Evolutionary conservation across 208 protist genomes (phyloP), one percentile per base, ranked within the genome.

Genomic region (Acanthamoeba royreba): DNA sequence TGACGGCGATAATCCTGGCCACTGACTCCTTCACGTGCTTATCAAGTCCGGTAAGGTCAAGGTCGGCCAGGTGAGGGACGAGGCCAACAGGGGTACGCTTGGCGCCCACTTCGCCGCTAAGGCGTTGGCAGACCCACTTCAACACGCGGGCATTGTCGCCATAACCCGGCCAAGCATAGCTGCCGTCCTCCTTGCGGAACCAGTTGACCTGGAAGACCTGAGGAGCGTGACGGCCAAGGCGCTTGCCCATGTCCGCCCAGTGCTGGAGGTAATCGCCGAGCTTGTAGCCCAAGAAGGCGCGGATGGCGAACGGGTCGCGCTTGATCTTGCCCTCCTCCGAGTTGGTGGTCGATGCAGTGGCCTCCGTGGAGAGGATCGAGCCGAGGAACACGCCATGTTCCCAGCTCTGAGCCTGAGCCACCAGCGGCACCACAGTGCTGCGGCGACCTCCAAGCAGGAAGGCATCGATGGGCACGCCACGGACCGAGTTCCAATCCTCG

Each of bases 181-280:
- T 87, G 31, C 93, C 94, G 28, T 83, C 45, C 22, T 92, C 87
- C 42, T 95, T 90, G 43, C 95, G 85, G 95, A 98, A 98, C 97
- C 97, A 98, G 94, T 98, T 98, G 35, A 98, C 97, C n/a, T 95
- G 72, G 85, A 98, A 98, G 25, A 98, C 95, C 46, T 96, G 93
- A 45, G 97, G 97, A 1, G 95, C 72, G 19, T 95, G 92, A 35
- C 9, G 2, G 47, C 38, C 35, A 13, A 83, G 46, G 38, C 38
- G 38, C 4, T 19, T 0, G 83, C 96, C 96, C 43, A 98, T 96
- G 9, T 93, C 53, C 15, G 97, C 42, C 97, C 97, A 98, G 85
- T 98, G 97, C 9, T 42, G 2, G 33, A 98, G 97, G 89, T 98
- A 98, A 81, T 98, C 96, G 52, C 87, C 97, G 95, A 98, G 97